A percentile compares a stretch with the other conserved stretches of the same genome.
Conservation (phyloP, 768 basidiomycete genomes). For the Xanthoconium purpureum region DNA sequence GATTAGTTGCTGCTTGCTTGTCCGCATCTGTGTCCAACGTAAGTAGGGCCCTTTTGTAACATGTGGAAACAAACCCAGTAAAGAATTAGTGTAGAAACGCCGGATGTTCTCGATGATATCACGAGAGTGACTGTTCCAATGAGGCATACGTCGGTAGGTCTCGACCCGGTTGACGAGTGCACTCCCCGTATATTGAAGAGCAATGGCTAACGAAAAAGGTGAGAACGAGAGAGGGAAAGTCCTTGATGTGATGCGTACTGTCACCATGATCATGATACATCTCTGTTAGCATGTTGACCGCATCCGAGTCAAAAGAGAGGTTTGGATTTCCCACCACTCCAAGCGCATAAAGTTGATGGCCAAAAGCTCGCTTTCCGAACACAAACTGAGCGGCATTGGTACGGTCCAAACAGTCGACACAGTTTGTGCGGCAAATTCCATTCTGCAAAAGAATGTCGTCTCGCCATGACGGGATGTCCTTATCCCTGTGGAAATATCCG, state of each 20-base stretch:
- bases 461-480: conserved; percentile 46
- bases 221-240: background rate
- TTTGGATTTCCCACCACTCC: conserved; percentile 85
- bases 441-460: conserved; percentile 77
- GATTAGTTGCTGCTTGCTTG: conserved; percentile 95
- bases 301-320: conserved; percentile 88
- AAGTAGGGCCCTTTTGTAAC: background rate
- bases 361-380: conserved; percentile 90
- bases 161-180: conserved; percentile 95
- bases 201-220: conserved; percentile 58
- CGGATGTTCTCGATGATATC: conserved; percentile 95
- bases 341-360: conserved; percentile 92
- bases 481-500: conserved; percentile 25
- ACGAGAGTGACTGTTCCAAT: conserved; percentile 96
- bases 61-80: conserved; percentile 56
- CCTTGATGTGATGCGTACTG: conserved; percentile 48
- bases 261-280: conserved; percentile 99
- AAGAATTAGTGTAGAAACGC: conserved; percentile 91
- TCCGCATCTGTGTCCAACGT: conserved; percentile 67
- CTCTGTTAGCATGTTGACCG: conserved; percentile 94
- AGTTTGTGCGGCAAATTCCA: conserved; percentile 91
- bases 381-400: conserved; percentile 98
- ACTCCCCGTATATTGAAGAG: conserved; percentile 95
- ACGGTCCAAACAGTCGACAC: conserved; percentile 94
- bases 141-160: conserved; percentile 91